Evolutionary conservation across 768 basidiomycete genomes (phyloP).

Genomic region (Paxillus ammoniavirescens): DNA sequence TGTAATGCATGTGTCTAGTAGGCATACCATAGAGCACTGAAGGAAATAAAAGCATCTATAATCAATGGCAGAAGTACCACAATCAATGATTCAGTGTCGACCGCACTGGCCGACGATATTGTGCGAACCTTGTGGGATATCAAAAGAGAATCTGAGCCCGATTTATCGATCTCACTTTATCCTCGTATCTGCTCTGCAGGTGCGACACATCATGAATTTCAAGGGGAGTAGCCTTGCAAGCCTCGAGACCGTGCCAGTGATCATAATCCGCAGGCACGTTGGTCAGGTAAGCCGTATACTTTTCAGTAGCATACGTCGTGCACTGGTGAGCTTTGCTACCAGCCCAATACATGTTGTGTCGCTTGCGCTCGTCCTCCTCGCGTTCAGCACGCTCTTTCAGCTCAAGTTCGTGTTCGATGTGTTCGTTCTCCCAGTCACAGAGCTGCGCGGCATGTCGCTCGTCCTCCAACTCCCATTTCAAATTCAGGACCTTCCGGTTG

Average conservation of each 20-base stretch:
- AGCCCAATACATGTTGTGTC: background rate
- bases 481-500: slow-evolving; percentile 8
- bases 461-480: slow-evolving; percentile 22
- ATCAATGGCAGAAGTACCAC: too few species aligned
- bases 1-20: too few species aligned
- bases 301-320: slow-evolving; percentile 11
- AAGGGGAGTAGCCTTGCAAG: background rate
- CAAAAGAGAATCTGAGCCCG: background rate
- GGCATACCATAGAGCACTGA: too few species aligned
- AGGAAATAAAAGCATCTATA: too few species aligned
- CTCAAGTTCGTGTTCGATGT: slow-evolving; percentile 10
- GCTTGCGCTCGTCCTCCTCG: slow-evolving; percentile 14
- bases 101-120: slow-evolving; percentile 16
- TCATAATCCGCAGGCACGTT: slow-evolving; percentile 20
- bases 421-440: slow-evolving; percentile 21
- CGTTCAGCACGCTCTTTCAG: slow-evolving; percentile 14
- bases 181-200: slow-evolving; percentile 5
- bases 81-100: too few species aligned
- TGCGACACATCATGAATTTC: background rate
- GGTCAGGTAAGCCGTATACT: slow-evolving; percentile 17
- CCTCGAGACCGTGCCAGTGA: slow-evolving; percentile 7
- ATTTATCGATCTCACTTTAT: too few species aligned
- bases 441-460: slow-evolving; percentile 1
- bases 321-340: slow-evolving; percentile 8
- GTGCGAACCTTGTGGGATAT: slow-evolving; percentile 3